Conservation (phyloP, 805 yeast genomes). For the Pichia exigua region DNA sequence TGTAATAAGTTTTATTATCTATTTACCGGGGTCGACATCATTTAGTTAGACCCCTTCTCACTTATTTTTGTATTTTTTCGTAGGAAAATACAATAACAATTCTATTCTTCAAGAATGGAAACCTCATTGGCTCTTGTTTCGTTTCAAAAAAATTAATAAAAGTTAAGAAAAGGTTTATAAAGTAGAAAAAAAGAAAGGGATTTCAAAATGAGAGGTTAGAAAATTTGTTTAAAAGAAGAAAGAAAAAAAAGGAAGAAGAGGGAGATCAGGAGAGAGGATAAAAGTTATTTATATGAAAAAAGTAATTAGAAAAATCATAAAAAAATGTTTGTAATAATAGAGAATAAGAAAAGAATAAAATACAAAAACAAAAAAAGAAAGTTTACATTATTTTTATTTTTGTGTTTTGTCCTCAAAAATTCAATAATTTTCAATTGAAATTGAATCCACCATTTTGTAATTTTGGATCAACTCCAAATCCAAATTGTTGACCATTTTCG, state of each 20-base stretch:
- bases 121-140: too few relatives aligned
- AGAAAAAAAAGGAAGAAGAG: background rate
- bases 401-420: background rate
- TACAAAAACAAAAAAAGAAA: background rate
- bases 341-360: background rate
- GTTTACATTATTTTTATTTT: background rate
- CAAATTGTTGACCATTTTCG: conserved; percentile 64
- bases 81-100: too few relatives aligned
- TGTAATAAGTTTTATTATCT: too few relatives aligned
- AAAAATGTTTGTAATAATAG: background rate
- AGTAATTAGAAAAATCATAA: background rate
- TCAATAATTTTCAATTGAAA: conserved; percentile 27
- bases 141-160: background rate
- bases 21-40: too few relatives aligned
- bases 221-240: conserved; percentile 7
- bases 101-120: too few relatives aligned
- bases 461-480: conserved; percentile 68
- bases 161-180: conserved; percentile 2
- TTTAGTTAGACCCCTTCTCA: too few relatives aligned
- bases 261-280: background rate
- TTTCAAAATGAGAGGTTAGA: conserved; percentile 14
- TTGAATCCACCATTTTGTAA: conserved; percentile 40
- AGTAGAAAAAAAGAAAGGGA: conserved; percentile 7
- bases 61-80: too few relatives aligned
- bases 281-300: background rate